These are phyloP conservation scores for Leccinum longicurvipes DNA, from an alignment of 768 basidiomycete species.

Conservation along the genomic window DNA sequence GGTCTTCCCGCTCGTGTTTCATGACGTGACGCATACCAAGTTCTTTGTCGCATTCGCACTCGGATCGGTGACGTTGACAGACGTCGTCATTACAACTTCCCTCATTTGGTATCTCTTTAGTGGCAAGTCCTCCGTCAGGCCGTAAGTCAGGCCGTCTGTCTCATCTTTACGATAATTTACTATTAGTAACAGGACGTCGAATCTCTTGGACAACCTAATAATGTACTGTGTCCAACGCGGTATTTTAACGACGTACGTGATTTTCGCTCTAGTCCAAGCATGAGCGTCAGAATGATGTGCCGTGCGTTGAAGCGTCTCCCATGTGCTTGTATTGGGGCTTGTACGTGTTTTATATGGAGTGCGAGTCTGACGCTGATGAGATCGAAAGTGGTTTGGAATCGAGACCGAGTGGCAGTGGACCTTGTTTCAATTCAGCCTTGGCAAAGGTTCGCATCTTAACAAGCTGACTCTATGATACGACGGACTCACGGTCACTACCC, in stretches of 20 bases:
- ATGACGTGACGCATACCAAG: not conserved
- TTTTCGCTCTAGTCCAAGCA: too few relatives aligned
- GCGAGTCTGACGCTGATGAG: not conserved
- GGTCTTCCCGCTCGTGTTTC: not conserved
- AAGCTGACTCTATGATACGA: too few relatives aligned
- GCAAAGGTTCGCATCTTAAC: conserved; percentile 2
- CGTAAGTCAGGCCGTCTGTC: conserved; percentile 1
- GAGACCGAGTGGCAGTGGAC: conserved; percentile 2
- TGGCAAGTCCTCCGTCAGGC: not conserved
- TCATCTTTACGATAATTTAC: not conserved
- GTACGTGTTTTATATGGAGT: not conserved
- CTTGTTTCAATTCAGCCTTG: conserved; percentile 13
- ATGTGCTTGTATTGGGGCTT: conserved; percentile 4
- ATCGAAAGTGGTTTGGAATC: conserved; percentile 8
- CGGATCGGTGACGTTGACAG: conserved; percentile 15
- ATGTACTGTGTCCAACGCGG: conserved; percentile 14
- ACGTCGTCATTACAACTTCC: conserved; percentile 12
- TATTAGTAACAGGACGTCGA: not conserved
- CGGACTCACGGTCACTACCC: not conserved
- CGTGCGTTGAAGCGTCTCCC: not conserved
- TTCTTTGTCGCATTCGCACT: conserved; percentile 7
- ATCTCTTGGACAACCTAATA: conserved; percentile 6
- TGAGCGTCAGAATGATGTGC: not conserved
- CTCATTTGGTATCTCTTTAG: conserved; percentile 8
- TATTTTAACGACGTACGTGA: conserved; percentile 13